Evolutionary conservation across 2,329 filamentous ascomycete species (phyloP), one percentile per base, ranked within the genome.

Genomic region (Pseudogymnoascus verrucosus): DNA sequence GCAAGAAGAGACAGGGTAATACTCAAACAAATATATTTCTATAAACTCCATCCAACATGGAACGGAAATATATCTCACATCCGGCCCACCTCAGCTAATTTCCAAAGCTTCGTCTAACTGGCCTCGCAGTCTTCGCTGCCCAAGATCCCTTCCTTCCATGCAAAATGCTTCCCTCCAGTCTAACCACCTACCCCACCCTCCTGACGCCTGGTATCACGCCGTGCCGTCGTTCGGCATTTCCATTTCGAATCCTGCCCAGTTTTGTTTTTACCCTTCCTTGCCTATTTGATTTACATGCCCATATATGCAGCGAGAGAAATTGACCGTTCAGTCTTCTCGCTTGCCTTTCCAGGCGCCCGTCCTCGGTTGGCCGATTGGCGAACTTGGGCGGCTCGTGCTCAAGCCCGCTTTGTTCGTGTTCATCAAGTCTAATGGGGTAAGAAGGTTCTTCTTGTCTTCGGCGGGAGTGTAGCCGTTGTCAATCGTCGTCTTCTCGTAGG

Each of bases 401-500:
- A 83, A 67, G 2, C 78, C 78, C 60, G 81, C 78, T 12, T 75
- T 76, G 60, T 79, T 76, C 5, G 44, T 66, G 14, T 70, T 69
- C 21, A 74, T 36, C 1, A 71, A 67, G 66, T 69, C 70, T 11
- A 71, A 28, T n/a, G 37, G 37, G n/a, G 34, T 31, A 26, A 61
- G 59, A 26, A 61, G 39, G 28, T 61, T 61, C 23, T 61, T 61
- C 59, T 39, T 61, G 14, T 61, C 59, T 16, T 40, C 39, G 14
- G 63, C 69, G 59, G 71, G 72, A 7, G 72, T 74, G 34, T 70
- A 70, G n/a, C 70, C 71, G 60, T 69, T 69, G 62, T 74, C 73
- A 36, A 74, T 73, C 3, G 72, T 74, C 1, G 71, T 75, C 76
- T 96, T 95, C 74, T 96, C 91, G 71, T 89, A 92, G 67, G 80